Evolutionary conservation across 163 green algal genomes (phyloP), one percentile per base, ranked within the genome.

Genomic region (Scenedesmus sp.): DNA sequence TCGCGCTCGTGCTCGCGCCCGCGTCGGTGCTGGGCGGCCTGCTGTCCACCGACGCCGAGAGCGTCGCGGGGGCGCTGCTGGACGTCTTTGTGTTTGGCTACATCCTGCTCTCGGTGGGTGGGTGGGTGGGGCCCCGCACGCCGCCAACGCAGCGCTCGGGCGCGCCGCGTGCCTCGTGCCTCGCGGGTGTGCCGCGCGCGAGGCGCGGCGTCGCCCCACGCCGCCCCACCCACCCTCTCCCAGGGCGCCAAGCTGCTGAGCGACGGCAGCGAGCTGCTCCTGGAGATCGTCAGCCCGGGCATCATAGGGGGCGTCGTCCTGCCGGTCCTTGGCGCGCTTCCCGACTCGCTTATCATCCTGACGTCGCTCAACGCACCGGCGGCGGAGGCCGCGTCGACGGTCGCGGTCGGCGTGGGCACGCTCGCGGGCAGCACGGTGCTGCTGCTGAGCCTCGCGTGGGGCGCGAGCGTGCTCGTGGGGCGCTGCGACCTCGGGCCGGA

Each of bases 211-310:
- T n/a, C n/a, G n/a, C n/a, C n/a, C n/a, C n/a, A n/a, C n/a, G n/a
- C n/a, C n/a, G n/a, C n/a, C n/a, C n/a, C n/a, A n/a, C n/a, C n/a
- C n/a, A n/a, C n/a, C n/a, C n/a, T n/a, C n/a, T n/a, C n/a, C 1
- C 72, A 84, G 57, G 87, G 81, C n/a, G 89, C 89, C 9, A 77
- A 85, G 7, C 54, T 91, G 67, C 86, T 94, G 33, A 84, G 79
- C 10, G 84, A 91, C 44, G 89, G 89, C 47, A 86, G 62, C 56
- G 89, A 94, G 81, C 71, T 92, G 54, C 80, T 94, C 48, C 87
- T 94, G 47, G 85, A 93, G 70, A 79, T 94, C 18, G 45, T 94
- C 1, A 71, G 86, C 66, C 89, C 89, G 0, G 89, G 89, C 24
- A 75, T 94, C 64, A 90, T 94, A 50, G 89, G 89, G 1, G 89